Evolutionary conservation across 495 filamentous ascomycete species (phyloP), one percentile per base, ranked within the genome.

Genomic region (Penicillium manginii): DNA sequence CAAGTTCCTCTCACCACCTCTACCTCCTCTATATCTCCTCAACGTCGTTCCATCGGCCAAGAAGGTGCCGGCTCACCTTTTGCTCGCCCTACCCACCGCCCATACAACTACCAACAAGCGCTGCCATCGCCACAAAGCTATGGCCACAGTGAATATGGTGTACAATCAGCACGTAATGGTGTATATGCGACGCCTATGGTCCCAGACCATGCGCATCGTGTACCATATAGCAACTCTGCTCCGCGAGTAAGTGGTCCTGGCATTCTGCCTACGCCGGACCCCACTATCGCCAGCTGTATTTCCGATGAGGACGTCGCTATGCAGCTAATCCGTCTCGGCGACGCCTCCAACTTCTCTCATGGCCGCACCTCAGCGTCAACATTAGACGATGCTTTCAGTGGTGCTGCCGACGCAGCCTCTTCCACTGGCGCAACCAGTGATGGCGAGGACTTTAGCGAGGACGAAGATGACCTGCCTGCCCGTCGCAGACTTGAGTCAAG

Each of bases 261-360:
- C n/a, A 82, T 91, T 61, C 78, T 96, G 56, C 92, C 92, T 8
- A 98, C 96, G 3, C 96, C 94, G 4, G 93, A 97, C 59, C 92
- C 93, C 11, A 98, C 96, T 14, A 88, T 96, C 58, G 89, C 90
- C 35, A 97, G 92, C 76, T 93, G 88, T 64, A 92, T 97, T 68
- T 98, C 93, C 3, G 94, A 98, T 70, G 94, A 98, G 70, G 96
- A 98, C 74, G 94, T 97, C 64, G 94, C 94, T 49, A 85, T 96
- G 68, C 93, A 97, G 71, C 81, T 98, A 61, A 97, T 98, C 84
- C 88, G 91, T 58, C 81, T 98, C 52, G 92, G 93, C n/a, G 91
- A 96, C 67, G 86, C 91, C 61, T 91, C 92, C 31, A 92, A 93
- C 64, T 87, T 92, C 62, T 93, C 92, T 14, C 88, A 92, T 62